Conservation (phyloP, 768 basidiomycete genomes). For the Tylopilus felleus region DNA sequence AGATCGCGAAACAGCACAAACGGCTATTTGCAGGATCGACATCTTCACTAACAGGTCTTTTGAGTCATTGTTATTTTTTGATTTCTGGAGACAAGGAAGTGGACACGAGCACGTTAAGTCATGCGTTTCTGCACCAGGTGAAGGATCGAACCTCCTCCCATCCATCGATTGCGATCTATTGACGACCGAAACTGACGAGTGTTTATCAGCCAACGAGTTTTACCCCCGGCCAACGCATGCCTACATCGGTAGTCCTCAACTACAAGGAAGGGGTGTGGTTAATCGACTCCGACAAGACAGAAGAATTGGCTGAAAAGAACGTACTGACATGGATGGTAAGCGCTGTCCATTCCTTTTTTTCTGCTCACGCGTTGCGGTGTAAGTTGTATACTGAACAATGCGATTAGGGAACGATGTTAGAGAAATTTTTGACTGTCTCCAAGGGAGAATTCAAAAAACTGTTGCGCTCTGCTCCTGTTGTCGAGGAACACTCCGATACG, state of each 20-base stretch:
- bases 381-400: not conserved
- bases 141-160: not conserved
- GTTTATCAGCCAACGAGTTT: constrained; percentile 54
- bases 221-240: constrained; percentile 76
- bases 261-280: constrained; percentile 65
- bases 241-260: constrained; percentile 64
- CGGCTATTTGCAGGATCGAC: constrained; percentile 81
- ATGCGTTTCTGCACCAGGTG: constrained; percentile 58
- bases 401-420: constrained; percentile 79
- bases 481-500: constrained; percentile 32
- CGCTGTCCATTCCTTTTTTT: not conserved
- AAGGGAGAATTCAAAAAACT: constrained; percentile 59
- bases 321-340: constrained; percentile 74
- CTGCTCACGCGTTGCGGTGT: not conserved
- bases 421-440: constrained; percentile 78
- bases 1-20: constrained; percentile 54
- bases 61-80: constrained; percentile 86
- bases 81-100: constrained; percentile 69
- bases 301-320: constrained; percentile 53
- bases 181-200: not conserved
- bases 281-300: constrained; percentile 52
- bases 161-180: not conserved
- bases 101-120: constrained; percentile 59
- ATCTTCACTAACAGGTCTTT: constrained; percentile 79
- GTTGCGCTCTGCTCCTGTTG: constrained; percentile 36